Evolutionary conservation across 176 grass and related monocot genomes (phyloP), one percentile per base, ranked within the genome.

Genomic region (Bromus sterilis): DNA sequence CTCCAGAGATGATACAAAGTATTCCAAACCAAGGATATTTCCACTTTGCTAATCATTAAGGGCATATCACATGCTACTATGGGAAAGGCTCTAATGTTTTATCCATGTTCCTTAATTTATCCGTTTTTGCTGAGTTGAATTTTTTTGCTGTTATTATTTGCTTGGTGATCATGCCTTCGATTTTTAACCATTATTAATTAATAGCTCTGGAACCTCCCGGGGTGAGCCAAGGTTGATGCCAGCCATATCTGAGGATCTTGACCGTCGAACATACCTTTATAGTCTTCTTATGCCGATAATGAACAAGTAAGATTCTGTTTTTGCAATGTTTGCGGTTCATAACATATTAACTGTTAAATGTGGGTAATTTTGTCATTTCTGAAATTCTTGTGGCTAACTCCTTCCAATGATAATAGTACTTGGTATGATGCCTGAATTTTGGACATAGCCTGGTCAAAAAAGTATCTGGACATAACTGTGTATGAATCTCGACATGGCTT

Each of bases 161-260:
- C 33, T 16, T 57, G 71, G 9, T 56, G 24, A 55, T 30, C 16
- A 18, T 39, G 20, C 8, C 46, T 76, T 26, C 5, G 21, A 34
- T 75, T 42, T 33, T 57, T 83, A 67, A 64, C 28, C 5, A 66
- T 55, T 2, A 30, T 79, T 25, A 60, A 34, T 63, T 82, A 69
- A 43, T 60, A 94, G 92, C 36, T 91, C 92, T 2, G 89, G 92
- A 72, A 94, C 92, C 69, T 87, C 89, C 76, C 59, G 84, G 14
- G 92, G 92, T 34, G 86, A 94, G 74, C 87, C 92, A 82, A 94
- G 89, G 76, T 81, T 94, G 87, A 94, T 94, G 89, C 89, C 92
- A 46, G 89, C 92, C 63, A 91, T 94, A 66, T 88, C 84, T 16
- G 89, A 94, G 66, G 89, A 94, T 91, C 86, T 91, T 26, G 87